phyloP scores from a whole-genome alignment of 208 protist genomes.

The Leishmania amazonensis region DNA sequence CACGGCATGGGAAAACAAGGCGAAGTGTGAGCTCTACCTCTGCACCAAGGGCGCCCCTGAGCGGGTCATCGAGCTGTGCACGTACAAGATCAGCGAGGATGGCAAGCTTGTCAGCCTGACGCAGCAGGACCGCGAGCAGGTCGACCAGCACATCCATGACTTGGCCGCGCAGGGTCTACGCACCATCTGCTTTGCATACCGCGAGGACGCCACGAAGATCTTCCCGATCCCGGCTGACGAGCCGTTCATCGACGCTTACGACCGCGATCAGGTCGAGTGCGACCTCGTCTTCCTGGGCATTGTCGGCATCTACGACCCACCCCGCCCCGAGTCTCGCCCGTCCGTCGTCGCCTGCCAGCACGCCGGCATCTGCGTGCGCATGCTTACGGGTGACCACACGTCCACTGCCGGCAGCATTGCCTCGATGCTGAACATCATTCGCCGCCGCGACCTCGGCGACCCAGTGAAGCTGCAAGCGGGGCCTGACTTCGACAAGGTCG shows the following conservation, averaged over 20 bases:
- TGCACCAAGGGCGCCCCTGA: slow-evolving; percentile 91
- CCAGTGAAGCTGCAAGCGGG: slow-evolving; percentile 72
- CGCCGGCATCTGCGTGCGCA: slow-evolving; percentile 89
- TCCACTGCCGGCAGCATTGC: slow-evolving; percentile 88
- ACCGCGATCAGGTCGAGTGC: slow-evolving; percentile 75
- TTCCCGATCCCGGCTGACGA: slow-evolving; percentile 48
- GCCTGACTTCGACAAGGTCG: slow-evolving; percentile 83
- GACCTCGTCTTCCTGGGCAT: slow-evolving; percentile 89
- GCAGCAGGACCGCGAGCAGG: slow-evolving; percentile 33
- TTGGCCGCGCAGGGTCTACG: slow-evolving; percentile 67
- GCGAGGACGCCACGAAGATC: slow-evolving; percentile 29
- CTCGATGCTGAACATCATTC: slow-evolving; percentile 87
- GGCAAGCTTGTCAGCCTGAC: slow-evolving; percentile 47
- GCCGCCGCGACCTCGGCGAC: slow-evolving; percentile 55
- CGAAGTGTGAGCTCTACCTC: slow-evolving; percentile 59
- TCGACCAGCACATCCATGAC: slow-evolving; percentile 58
- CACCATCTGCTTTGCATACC: slow-evolving; percentile 73
- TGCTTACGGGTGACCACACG: slow-evolving; percentile 93
- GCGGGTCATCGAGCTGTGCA: slow-evolving; percentile 81
- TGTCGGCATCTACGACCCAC: slow-evolving; percentile 93
- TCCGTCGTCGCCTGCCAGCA: slow-evolving; percentile 88
- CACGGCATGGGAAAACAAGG: slow-evolving; percentile 70
- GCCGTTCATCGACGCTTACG: slow-evolving; percentile 57
- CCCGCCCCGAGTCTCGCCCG: slow-evolving; percentile 79
- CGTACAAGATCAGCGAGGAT: slow-evolving; percentile 41